Evolutionary conservation across 225 moss, liverwort and hornwort species (phyloP).

Genomic region (Climacium dendroides): DNA sequence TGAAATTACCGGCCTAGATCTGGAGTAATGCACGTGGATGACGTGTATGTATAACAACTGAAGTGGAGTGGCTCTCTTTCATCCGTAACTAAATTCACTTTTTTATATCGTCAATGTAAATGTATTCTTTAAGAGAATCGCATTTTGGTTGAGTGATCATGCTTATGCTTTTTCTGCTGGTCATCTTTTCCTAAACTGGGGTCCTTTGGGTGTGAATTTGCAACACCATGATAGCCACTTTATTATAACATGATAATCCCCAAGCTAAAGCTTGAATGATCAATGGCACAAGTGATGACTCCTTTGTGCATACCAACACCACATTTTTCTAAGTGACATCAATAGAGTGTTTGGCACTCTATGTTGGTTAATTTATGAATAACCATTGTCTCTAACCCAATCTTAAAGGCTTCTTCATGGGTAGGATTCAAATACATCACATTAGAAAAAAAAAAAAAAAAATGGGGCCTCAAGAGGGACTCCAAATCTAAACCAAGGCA

Average conservation of each 20-base stretch:
- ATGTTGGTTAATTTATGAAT: neutral
- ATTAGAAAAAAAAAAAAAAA: too few species aligned
- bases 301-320: rapidly evolving
- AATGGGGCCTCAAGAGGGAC: too few species aligned
- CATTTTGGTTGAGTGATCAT: neutral
- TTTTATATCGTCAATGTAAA: neutral
- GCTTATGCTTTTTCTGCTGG: neutral
- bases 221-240: neutral
- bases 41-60: neutral
- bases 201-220: rapidly evolving
- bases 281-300: neutral
- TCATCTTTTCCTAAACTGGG: neutral
- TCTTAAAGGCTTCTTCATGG: too few species aligned
- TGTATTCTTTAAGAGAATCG: neutral
- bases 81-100: neutral
- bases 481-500: too few species aligned
- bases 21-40: neutral
- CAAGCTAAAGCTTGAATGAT: rapidly evolving
- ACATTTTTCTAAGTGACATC: too few species aligned
- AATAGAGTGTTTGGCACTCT: rapidly evolving
- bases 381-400: neutral
- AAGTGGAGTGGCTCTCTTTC: neutral
- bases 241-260: neutral
- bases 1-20: neutral
- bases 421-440: neutral